These are phyloP conservation scores for Linum trigynum DNA, from an alignment of 345 rosid species.

Conservation along the genomic window DNA sequence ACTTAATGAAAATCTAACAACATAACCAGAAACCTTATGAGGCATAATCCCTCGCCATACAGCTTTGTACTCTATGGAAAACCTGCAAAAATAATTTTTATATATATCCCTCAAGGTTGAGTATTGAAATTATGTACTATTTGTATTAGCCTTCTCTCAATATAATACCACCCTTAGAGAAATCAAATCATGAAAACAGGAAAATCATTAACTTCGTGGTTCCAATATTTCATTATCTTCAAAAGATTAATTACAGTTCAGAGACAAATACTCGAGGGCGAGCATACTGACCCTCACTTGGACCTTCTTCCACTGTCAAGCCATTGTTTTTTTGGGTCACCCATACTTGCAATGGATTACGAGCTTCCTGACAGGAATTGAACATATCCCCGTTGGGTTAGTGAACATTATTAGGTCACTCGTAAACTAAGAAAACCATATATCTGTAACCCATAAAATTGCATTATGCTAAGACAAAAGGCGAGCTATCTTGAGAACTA, in stretches of 20 bases:
- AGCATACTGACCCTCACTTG: conserved; percentile 48
- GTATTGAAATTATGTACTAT: too few relatives aligned
- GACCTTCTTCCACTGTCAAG: conserved; percentile 61
- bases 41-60: neutral
- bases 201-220: neutral
- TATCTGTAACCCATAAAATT: neutral
- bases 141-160: neutral
- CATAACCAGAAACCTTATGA: neutral
- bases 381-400: neutral
- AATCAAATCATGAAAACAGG: neutral
- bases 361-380: conserved; percentile 55
- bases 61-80: neutral
- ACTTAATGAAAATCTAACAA: neutral
- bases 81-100: too few relatives aligned
- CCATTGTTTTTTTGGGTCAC: conserved; percentile 67
- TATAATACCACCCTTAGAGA: neutral
- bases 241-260: neutral
- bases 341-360: conserved; percentile 82
- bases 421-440: neutral
- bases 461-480: neutral
- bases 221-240: neutral
- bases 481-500: neutral
- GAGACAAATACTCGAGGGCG: neutral
- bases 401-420: neutral
- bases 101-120: too few relatives aligned